Evolutionary conservation across 495 filamentous ascomycete species (phyloP), one percentile per base, ranked within the genome.

Genomic region (Hypoxylon lienhwacheense): DNA sequence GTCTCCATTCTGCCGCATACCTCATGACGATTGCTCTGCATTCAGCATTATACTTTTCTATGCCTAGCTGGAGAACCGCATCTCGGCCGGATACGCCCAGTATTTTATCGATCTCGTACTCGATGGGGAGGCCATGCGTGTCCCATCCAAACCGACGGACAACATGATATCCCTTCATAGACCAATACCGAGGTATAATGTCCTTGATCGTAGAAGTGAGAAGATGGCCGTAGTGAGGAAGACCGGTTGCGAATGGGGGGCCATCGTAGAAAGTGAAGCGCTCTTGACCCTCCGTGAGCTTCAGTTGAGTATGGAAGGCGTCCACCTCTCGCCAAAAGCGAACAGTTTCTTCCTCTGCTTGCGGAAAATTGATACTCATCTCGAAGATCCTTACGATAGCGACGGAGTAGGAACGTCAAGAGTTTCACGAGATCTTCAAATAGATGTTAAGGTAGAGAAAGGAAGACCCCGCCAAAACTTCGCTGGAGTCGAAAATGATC

Each of bases 61-160:
- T 84, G 32, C 95, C 93, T 47, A 97, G 72, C 67, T 92, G 77
- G 74, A 86, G 79, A 33, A 98, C 93, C 8, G 91, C 90, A 43
- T 91, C 88, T 66, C 87, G 85, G 19, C 90, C 93, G 33, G 88
- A 89, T 66, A 96, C 90, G 17, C 87, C 86, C 43, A 96, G 79
- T 70, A 95, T 93, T 82, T 97, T 97, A 80, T 98, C 93, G 59
- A 97, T 97, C 75, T 97, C 93, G 67, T 96, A 88, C 70, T 98
- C 93, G 55, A 98, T 91, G 6, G 93, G 93, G 17, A 98, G 74
- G 47, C 93, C 93, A 68, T 98, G 93, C 12, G 93, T 97, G 67
- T 98, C 93, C 93, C 82, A 85, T 22, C 82, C 82, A 39, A 84
- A 85, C 25, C 79, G 70, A 34, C 84, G 74, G 72, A 86, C 82